A percentile compares a stretch with the other conserved stretches of the same genome.
Conservation (phyloP, 495 filamentous ascomycete species). For the Penicillium canariense region DNA sequence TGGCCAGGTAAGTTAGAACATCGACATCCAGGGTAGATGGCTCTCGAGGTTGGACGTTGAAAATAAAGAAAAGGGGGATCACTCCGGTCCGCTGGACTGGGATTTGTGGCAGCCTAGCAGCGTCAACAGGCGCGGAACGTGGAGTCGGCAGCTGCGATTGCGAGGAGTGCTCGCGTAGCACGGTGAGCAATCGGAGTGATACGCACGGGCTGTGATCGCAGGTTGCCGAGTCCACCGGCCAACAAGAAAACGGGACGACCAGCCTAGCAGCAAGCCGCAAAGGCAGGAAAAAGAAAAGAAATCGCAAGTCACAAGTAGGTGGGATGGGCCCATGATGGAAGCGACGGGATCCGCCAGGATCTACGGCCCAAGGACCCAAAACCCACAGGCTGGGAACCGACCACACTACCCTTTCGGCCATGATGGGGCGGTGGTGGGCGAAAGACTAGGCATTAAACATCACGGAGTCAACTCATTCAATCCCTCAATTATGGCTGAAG, state of each 20-base stretch:
- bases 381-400: slow-evolving; percentile 10
- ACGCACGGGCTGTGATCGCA: slow-evolving; percentile 3
- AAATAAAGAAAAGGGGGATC: slow-evolving; percentile 6
- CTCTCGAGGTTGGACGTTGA: neutral
- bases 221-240: neutral
- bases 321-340: neutral
- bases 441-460: too few relatives aligned
- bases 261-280: neutral
- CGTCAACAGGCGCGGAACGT: slow-evolving; percentile 15
- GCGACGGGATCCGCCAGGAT: slow-evolving; percentile 8
- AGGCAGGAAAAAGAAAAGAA: neutral
- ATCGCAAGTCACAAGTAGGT: neutral
- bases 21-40: too few relatives aligned
- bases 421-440: neutral
- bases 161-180: slow-evolving; percentile 12
- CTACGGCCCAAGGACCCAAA: slow-evolving; percentile 13
- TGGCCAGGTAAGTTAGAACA: too few relatives aligned
- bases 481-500: neutral
- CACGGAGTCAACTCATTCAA: too few relatives aligned
- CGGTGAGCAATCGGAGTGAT: slow-evolving; percentile 4
- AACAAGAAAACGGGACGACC: neutral
- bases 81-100: slow-evolving; percentile 27
- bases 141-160: slow-evolving; percentile 11
- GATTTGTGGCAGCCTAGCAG: slow-evolving; percentile 8
- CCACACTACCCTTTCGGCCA: slow-evolving; percentile 1